These are phyloP conservation scores for Aquilaria agallochum DNA, from an alignment of 441 rosid species.

Conservation along the genomic window DNA sequence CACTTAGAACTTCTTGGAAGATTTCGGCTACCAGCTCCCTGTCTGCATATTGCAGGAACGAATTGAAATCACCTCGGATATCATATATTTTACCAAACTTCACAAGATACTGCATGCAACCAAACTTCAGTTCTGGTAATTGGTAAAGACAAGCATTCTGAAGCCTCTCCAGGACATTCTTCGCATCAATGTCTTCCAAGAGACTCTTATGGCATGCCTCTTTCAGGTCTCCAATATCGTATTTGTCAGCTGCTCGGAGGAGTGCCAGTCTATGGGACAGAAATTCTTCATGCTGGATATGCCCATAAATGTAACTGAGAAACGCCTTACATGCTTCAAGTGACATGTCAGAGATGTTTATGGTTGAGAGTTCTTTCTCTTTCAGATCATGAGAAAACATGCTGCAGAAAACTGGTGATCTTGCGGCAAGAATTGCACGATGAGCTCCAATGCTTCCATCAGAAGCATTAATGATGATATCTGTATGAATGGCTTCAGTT, in stretches of 20 bases:
- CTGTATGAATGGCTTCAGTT: conserved; percentile 76
- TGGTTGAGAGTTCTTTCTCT: conserved; percentile 76
- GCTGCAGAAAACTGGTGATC: conserved; percentile 80
- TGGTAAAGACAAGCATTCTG: conserved; percentile 66
- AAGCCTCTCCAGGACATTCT: conserved; percentile 84
- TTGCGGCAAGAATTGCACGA: conserved; percentile 80
- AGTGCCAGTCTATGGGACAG: conserved; percentile 68
- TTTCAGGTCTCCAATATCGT: conserved; percentile 69
- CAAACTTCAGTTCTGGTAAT: conserved; percentile 58
- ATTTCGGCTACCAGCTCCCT: conserved; percentile 77
- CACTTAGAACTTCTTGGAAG: conserved; percentile 70
- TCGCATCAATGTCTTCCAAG: conserved; percentile 71
- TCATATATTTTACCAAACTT: conserved; percentile 89
- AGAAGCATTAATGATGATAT: conserved; percentile 70
- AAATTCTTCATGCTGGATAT: conserved; percentile 62
- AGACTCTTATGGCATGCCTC: conserved; percentile 86
- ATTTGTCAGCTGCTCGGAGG: conserved; percentile 82
- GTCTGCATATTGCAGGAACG: conserved; percentile 69
- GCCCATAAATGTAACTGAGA: conserved; percentile 77
- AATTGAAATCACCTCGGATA: conserved; percentile 66
- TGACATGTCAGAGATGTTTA: conserved; percentile 75
- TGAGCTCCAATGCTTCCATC: conserved; percentile 85
- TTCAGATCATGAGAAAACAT: conserved; percentile 85
- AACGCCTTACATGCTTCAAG: conserved; percentile 75
- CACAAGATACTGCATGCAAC: conserved; percentile 87